phyloP scores from a whole-genome alignment of 1,284 basidiomycete species.

The Rhodotorula sp. region DNA sequence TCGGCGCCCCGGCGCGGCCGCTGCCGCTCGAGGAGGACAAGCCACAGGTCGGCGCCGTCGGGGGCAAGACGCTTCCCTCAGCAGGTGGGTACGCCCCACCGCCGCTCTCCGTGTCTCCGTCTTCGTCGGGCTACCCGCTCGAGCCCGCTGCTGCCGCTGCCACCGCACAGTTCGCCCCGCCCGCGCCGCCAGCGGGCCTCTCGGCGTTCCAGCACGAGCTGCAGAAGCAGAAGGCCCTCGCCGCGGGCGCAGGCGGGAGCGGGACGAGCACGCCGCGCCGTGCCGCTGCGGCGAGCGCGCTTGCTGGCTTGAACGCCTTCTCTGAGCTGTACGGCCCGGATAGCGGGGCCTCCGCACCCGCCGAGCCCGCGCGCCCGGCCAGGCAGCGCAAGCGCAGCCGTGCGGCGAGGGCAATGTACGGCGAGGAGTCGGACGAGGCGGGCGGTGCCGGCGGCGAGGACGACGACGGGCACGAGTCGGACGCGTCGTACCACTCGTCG shows the following conservation, averaged over 20 bases:
- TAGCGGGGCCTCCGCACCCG: too few species aligned
- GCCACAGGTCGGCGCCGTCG: background rate
- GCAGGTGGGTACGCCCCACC: background rate
- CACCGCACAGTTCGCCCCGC: background rate
- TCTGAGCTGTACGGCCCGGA: background rate
- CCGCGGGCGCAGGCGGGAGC: background rate
- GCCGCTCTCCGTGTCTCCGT: background rate
- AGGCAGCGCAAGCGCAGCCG: constrained; percentile 22
- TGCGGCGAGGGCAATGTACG: constrained; percentile 11
- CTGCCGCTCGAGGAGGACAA: background rate
- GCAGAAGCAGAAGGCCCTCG: background rate
- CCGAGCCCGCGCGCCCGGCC: constrained; percentile 1
- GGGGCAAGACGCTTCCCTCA: background rate
- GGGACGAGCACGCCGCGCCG: constrained; percentile 22
- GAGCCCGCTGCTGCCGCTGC: background rate
- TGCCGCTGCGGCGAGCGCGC: constrained; percentile 18
- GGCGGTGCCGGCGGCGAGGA: background rate
- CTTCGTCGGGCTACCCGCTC: background rate
- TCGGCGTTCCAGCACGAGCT: constrained; percentile 15
- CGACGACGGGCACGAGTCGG: constrained; percentile 11
- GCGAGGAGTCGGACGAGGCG: constrained; percentile 12
- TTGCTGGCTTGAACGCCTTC: constrained; percentile 10
- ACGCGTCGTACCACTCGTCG: constrained; percentile 29
- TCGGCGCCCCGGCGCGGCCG: background rate
- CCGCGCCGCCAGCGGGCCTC: background rate